Evolutionary conservation across 176 grass and related monocot genomes (phyloP).

Genomic region (Areca catechu): DNA sequence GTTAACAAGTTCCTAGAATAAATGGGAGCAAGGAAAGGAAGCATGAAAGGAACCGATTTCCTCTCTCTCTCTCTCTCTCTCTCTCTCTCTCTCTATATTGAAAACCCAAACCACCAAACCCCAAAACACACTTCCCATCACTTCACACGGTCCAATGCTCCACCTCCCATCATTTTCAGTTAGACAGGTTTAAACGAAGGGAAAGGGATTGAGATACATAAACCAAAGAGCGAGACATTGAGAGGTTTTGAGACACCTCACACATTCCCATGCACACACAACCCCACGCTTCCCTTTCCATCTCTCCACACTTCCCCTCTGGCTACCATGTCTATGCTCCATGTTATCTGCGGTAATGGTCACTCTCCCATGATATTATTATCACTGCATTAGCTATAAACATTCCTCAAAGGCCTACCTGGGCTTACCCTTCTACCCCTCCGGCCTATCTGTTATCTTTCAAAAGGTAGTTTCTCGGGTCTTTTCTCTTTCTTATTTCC

Average conservation of each 20-base stretch:
- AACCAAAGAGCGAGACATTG: slow-evolving; percentile 4
- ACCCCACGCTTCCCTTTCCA: slow-evolving; percentile 18
- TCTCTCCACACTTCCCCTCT: not conserved
- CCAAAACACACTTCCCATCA: slow-evolving; percentile 29
- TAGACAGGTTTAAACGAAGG: slow-evolving; percentile 29
- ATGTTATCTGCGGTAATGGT: not conserved
- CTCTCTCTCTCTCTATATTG: not conserved
- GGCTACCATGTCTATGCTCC: not conserved
- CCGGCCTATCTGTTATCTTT: too few relatives aligned
- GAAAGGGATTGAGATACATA: not conserved
- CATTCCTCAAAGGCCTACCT: too few relatives aligned
- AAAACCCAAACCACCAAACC: slow-evolving; percentile 23
- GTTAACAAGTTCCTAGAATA: too few relatives aligned
- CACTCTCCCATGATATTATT: not conserved
- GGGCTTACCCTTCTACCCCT: too few relatives aligned
- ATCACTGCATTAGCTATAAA: too few relatives aligned
- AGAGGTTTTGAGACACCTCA: slow-evolving; percentile 28
- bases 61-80: not conserved
- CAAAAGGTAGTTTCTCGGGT: not conserved
- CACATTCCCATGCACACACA: slow-evolving; percentile 66
- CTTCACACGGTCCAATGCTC: slow-evolving; percentile 33
- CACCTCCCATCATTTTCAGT: slow-evolving; percentile 45
- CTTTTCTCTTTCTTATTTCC: not conserved
- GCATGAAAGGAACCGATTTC: not conserved
- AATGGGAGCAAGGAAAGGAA: not conserved